These are phyloP conservation scores for Leccinum holopus DNA, from an alignment of 1,284 basidiomycete species.

Conservation along the genomic window DNA sequence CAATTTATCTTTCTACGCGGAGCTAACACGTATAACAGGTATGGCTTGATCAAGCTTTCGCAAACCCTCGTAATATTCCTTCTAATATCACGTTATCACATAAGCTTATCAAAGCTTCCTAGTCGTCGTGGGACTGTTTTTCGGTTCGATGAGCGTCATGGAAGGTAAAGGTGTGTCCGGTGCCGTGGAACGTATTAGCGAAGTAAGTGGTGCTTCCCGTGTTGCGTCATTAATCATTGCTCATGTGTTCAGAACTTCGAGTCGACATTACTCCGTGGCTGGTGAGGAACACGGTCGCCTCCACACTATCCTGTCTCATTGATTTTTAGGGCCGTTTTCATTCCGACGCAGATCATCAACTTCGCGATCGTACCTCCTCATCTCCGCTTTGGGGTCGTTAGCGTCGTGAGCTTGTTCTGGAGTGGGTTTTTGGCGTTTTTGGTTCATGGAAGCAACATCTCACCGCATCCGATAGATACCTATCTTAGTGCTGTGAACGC, in stretches of 20 bases:
- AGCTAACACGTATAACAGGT: slow-evolving; percentile 45
- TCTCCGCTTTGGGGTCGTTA: slow-evolving; percentile 73
- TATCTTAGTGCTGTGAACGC: slow-evolving; percentile 49
- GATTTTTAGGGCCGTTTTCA: slow-evolving; percentile 62
- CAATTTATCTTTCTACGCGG: not conserved
- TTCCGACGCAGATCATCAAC: slow-evolving; percentile 81
- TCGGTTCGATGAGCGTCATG: slow-evolving; percentile 68
- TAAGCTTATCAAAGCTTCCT: slow-evolving; percentile 2
- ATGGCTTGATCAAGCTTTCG: slow-evolving; percentile 70
- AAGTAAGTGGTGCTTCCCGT: slow-evolving; percentile 39
- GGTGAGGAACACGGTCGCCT: slow-evolving; percentile 40
- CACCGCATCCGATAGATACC: slow-evolving; percentile 37
- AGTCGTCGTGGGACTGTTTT: slow-evolving; percentile 73
- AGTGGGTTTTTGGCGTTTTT: slow-evolving; percentile 49
- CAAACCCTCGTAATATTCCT: slow-evolving; percentile 55
- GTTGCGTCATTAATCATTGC: not conserved
- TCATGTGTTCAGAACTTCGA: slow-evolving; percentile 52
- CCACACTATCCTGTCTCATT: not conserved
- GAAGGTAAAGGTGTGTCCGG: slow-evolving; percentile 64
- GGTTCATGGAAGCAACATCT: slow-evolving; percentile 5
- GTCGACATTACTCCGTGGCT: slow-evolving; percentile 71
- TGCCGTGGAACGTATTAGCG: slow-evolving; percentile 53
- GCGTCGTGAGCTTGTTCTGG: slow-evolving; percentile 84
- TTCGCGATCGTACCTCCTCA: slow-evolving; percentile 79
- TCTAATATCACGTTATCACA: not conserved